These are phyloP conservation scores for Paecilomyces sp. DNA, from an alignment of 2,329 filamentous ascomycete genomes.

Conservation along the genomic window DNA sequence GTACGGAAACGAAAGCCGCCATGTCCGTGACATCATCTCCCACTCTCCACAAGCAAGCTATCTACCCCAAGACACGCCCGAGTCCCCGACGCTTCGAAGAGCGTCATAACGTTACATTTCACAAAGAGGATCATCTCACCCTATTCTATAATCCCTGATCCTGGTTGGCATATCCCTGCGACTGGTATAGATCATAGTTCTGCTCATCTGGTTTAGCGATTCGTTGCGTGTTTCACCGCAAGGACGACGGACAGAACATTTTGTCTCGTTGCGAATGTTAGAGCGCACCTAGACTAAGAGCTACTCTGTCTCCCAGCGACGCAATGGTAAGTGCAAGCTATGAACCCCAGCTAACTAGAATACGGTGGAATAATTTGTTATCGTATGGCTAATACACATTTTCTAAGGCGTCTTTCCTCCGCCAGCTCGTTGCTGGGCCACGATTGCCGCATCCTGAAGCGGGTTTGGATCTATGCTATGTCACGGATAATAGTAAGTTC, in stretches of 20 bases:
- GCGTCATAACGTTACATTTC: neutral
- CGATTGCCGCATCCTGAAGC: conserved; percentile 78
- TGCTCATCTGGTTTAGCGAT: neutral
- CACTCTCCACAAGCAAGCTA: neutral
- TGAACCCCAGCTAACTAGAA: neutral
- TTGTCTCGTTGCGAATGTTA: neutral
- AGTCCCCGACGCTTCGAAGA: neutral
- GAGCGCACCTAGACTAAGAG: neutral
- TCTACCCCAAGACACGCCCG: neutral
- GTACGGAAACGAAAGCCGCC: neutral
- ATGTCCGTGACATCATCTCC: neutral
- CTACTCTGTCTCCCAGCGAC: neutral
- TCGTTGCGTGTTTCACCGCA: neutral
- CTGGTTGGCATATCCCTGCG: neutral
- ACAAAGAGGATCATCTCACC: neutral
- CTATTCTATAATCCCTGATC: neutral
- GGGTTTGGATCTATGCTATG: conserved; percentile 89
- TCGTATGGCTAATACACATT: neutral
- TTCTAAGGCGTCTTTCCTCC: conserved; percentile 64
- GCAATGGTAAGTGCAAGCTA: neutral
- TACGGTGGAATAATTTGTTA: neutral
- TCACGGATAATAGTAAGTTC: conserved; percentile 62
- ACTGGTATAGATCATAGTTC: neutral
- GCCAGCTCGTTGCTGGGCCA: conserved; percentile 86
- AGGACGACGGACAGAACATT: neutral